Evolutionary conservation across 768 basidiomycete species (phyloP), one percentile per base, ranked within the genome.

Genomic region (Leccinum olivaceopallidum): DNA sequence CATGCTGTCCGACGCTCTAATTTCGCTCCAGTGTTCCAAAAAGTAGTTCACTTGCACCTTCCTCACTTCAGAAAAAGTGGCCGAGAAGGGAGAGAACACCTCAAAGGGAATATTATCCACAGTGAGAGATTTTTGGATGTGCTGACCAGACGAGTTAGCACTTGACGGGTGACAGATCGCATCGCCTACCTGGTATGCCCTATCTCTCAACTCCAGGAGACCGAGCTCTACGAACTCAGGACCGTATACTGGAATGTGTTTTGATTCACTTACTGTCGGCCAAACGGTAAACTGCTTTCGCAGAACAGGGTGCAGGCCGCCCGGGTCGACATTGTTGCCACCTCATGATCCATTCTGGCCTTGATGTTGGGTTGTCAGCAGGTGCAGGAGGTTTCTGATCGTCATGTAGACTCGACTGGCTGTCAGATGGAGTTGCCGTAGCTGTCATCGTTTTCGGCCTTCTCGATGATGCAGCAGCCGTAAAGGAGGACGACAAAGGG

Each of bases 31-130:
- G 67, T 94, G 86, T 47, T 84, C 80, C 51, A 94, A 75, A 79
- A 94, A 94, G 76, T 83, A 92, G 37, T 83, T 83, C 16, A 94
- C 82, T 72, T 94, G 86, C 32, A 90, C 89, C 81, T 89, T 90
- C 55, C 92, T 80, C 28, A 95, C 85, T 49, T 90, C 88, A 56
- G 89, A 87, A 65, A 92, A 94, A 0, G 86, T 85, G 6, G 89
- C 88, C 6, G 90, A 87, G 75, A 95, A 94, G 0, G 87, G 85
- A 12, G 89, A 91, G 69, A 95, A 95, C 39, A 90, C 86, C 70
- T 95, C 93, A 65, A 89, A 87, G 2, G 90, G 88, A 55, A 94
- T 88, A 71, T 94, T 95, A 14, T 89, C 83, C 13, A 89, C 83
- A 0, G 85, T 87, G 50, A 95, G 81, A 0, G 86, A 86, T 62